Conservation (phyloP, 75 land plant genomes). For the Isoetes taiwanensis region DNA sequence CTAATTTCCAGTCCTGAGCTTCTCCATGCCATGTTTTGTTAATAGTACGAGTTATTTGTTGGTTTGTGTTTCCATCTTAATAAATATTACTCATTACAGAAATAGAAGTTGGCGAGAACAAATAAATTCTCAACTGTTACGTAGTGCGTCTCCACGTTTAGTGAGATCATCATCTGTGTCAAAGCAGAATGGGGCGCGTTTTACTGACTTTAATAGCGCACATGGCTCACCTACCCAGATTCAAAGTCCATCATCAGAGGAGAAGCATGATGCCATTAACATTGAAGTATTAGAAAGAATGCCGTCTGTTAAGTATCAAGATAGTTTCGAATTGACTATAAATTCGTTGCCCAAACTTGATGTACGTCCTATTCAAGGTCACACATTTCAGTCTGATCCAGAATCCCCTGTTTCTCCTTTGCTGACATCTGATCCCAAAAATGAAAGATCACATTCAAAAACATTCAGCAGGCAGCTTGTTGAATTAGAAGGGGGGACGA, state of each 20-base stretch:
- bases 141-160: slow-evolving; percentile 54
- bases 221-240: slow-evolving; percentile 36
- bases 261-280: slow-evolving; percentile 31
- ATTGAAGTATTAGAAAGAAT: slow-evolving; percentile 37
- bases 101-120: background rate
- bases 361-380: slow-evolving; percentile 39
- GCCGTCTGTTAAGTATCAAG: slow-evolving; percentile 51
- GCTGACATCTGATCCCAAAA: slow-evolving; percentile 92
- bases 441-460: slow-evolving; percentile 95
- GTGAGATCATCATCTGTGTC: slow-evolving; percentile 80
- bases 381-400: slow-evolving; percentile 62
- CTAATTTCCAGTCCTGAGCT: too few species aligned
- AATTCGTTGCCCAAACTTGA: slow-evolving; percentile 62
- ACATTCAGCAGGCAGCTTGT: slow-evolving; percentile 47
- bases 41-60: too few species aligned
- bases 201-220: slow-evolving; percentile 12
- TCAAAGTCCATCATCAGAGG: slow-evolving; percentile 64
- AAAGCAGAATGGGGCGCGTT: slow-evolving; percentile 33
- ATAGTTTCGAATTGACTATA: slow-evolving; percentile 69
- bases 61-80: too few species aligned
- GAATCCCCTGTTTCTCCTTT: slow-evolving; percentile 98
- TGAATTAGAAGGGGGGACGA: slow-evolving; percentile 3
- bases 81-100: too few species aligned
- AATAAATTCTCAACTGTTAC: background rate
- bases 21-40: too few species aligned